Base-by-base conservation (phyloP, 352 stramenopile genomes). In the Phytopythium oedochilum region DNA sequence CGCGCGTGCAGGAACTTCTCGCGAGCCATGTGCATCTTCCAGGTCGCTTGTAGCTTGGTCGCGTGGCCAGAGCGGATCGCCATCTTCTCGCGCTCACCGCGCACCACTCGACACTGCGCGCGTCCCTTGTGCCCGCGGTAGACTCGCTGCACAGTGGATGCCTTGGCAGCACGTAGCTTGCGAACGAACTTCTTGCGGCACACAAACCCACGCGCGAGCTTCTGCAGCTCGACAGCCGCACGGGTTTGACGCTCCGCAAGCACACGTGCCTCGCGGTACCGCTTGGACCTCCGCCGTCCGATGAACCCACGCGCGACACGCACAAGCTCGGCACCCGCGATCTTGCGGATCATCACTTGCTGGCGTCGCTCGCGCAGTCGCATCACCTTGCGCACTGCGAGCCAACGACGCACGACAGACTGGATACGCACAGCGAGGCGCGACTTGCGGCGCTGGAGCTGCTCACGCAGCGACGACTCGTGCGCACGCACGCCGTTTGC, bases 1-100 rank as follows among this genome's bases (percentile, higher is more conserved):
- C 89, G 71, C 31, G 69, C 61, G 6, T 58, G 70, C 23, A 94
- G 62, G 50, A 84, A 97, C 55, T 75, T 53, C 5, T 94, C 78
- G 18, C 83, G 68, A 1, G 66, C 76, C 2, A 81, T 53, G 49
- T 95, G 82, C 88, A 97, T 97, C 11, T 77, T 78, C 83, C 86
- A 97, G 1, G 85, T 90, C 20, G 88, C 79, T 60, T 97, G 91
- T 25, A 97, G 43, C 53, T 88, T 93, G 5, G 83, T 70, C 10
- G 89, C 88, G 14, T 89, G 63, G 49, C 73, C 74, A 7, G 69
- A 57, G 0, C 84, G 65, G 17, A 71, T 59, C 18, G 64, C 53
- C 4, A 68, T 57, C 4, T 63, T 48, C 26, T 72, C 65, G 23
- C 73, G 68, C 7, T 75, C 61, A 17, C 73, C 61, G 2, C 85